Percentiles rank a stretch among this genome's conserved stretches.
These are phyloP conservation scores for Pleurostoma richardsiae DNA, from an alignment of 2,329 filamentous ascomycete genomes.

Conservation along the genomic window DNA sequence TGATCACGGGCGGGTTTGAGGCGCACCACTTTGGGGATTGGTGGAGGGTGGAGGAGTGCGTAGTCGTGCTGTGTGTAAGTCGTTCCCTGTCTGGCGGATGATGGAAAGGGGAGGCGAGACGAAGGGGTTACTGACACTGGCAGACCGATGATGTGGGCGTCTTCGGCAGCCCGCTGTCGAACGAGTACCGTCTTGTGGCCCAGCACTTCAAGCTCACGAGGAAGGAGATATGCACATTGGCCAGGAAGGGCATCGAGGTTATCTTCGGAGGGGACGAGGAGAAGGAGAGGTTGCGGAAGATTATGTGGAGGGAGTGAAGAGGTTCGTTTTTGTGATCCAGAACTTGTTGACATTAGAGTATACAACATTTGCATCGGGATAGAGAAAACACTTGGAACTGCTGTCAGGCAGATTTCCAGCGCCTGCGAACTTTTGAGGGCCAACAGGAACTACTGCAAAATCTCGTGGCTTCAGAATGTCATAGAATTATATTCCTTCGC, in stretches of 20 bases:
- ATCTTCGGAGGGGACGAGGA: constrained; percentile 65
- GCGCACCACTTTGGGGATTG: constrained; percentile 78
- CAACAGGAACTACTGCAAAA: no score
- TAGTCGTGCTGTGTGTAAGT: constrained; percentile 66
- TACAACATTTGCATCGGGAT: no score
- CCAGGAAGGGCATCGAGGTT: constrained; percentile 54
- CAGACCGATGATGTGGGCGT: constrained; percentile 82
- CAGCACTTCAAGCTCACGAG: constrained; percentile 59
- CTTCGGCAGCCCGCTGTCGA: constrained; percentile 70
- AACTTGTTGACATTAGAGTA: no score
- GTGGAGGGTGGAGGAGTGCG: constrained; percentile 51
- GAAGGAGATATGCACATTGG: constrained; percentile 45
- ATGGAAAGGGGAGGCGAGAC: no score
- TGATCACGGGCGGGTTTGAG: constrained; percentile 60
- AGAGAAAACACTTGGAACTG: no score
- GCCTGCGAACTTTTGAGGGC: no score
- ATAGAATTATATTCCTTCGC: no score
- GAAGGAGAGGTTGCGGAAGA: constrained; percentile 46
- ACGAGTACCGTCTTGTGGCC: constrained; percentile 71
- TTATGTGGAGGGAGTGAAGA: constrained; percentile 37
- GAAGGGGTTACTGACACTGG: neutral
- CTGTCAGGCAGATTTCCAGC: no score
- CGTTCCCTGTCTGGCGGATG: neutral
- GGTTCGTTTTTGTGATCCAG: no score
- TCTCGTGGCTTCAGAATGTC: no score